A percentile compares a stretch with the other conserved stretches of the same genome.
Conservation (phyloP, 2,329 filamentous ascomycete species). For the Fusarium camptoceras region DNA sequence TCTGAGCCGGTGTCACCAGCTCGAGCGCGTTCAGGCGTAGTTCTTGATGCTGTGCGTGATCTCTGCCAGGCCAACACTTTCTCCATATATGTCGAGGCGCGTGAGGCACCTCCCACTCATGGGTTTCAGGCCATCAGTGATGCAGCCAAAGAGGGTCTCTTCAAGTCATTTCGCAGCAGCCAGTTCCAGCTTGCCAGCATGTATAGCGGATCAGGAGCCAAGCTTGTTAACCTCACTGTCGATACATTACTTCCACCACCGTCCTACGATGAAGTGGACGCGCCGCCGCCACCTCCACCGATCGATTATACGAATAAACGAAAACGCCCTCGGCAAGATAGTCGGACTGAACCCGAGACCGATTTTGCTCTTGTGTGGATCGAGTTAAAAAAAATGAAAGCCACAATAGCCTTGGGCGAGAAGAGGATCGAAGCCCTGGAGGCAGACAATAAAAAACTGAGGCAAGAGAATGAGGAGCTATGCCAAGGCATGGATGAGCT, state of each 20-base stretch:
- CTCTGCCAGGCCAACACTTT: slow-evolving; percentile 12
- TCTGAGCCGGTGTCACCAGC: slow-evolving; percentile 13
- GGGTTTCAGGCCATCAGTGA: slow-evolving; percentile 18
- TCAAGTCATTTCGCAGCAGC: slow-evolving; percentile 2
- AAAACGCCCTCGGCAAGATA: slow-evolving; percentile 18
- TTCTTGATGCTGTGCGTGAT: slow-evolving; percentile 29
- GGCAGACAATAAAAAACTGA: not conserved
- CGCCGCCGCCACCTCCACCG: slow-evolving; percentile 2
- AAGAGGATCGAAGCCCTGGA: not conserved
- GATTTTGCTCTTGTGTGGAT: not conserved
- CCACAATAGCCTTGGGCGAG: not conserved
- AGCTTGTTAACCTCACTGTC: not conserved
- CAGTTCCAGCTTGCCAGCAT: slow-evolving; percentile 24
- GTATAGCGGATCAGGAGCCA: slow-evolving; percentile 25
- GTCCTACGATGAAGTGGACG: slow-evolving; percentile 5
- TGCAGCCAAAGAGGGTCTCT: slow-evolving; percentile 3
- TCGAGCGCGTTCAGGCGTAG: slow-evolving; percentile 16
- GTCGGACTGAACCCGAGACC: not conserved
- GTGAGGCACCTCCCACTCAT: not conserved
- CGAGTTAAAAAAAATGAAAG: not conserved
- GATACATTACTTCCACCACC: not conserved
- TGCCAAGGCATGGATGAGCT: not conserved
- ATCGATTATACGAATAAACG: slow-evolving; percentile 4
- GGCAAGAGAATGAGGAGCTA: not conserved
- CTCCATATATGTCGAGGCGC: slow-evolving; percentile 23